Evolutionary conservation across 768 basidiomycete species (phyloP), one percentile per base, ranked within the genome.

Genomic region (Lactarius hengduanensis): DNA sequence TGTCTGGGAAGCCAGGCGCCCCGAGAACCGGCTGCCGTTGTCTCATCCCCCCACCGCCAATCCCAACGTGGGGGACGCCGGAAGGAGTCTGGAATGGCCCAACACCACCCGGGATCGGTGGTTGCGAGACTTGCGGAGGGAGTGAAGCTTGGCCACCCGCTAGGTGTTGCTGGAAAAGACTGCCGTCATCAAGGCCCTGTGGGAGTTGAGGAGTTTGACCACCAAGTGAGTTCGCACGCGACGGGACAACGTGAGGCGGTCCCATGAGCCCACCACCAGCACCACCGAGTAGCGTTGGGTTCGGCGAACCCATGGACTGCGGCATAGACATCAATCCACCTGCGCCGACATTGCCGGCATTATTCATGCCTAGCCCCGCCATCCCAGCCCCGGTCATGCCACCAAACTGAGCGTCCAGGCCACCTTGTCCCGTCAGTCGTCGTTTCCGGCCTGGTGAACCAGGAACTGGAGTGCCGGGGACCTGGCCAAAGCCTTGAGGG

Each of bases 231-330:
- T 38, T 73, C 66, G 32, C 69, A 64, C 59, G 76, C 69, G 45
- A 72, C 66, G 63, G 77, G 62, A 63, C 69, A 36, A 62, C 65
- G 45, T 62, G 70, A 45, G 80, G 80, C 5, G 78, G 80, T 13
- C 78, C 78, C 80, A 80, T 80, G 54, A 79, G 64, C 28, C 78
- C 74, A 38, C 75, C 75, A 2, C 71, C 72, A 13, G 74, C 72
- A 22, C 73, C 75, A n/a, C 73, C 74, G 69, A 74, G 67, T 30
- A 76, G 69, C 56, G 75, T 66, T 28, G 70, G 71, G 5, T 71
- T 71, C 2, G 68, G 69, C 3, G 70, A 67, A 30, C 71, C 72
- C 54, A 76, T 67, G 2, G 67, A 38, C 36, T 64, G 61, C 2
- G 56, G 54, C 41, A 64, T 40, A 16, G 50, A 18, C 62, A 62